Evolutionary conservation across 352 stramenopile species (phyloP).

Genomic region (Phytophthora quininea): DNA sequence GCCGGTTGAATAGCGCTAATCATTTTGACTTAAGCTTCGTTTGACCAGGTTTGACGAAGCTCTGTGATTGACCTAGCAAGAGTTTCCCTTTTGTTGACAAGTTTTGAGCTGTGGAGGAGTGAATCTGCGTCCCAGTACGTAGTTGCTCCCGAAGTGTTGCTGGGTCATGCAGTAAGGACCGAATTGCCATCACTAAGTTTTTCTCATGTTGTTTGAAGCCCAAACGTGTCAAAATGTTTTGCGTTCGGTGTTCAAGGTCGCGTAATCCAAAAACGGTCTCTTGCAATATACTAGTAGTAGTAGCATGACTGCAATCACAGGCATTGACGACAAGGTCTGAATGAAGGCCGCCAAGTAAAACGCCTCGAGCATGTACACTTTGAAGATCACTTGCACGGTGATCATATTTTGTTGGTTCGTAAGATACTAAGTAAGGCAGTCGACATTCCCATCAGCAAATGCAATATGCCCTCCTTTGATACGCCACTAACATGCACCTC

Average conservation of each 20-base stretch:
- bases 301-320: neutral
- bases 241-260: neutral
- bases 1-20: neutral
- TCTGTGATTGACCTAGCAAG: neutral
- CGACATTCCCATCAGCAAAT: no score
- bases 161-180: neutral
- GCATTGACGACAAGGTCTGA: conserved; percentile 7
- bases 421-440: no score
- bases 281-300: no score
- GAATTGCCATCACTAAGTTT: neutral
- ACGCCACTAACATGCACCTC: no score
- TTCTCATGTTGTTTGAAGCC: neutral
- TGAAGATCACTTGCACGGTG: conserved; percentile 1
- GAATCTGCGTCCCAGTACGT: neutral
- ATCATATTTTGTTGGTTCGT: neutral
- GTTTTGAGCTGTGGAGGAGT: neutral
- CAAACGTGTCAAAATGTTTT: neutral
- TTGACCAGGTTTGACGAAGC: neutral
- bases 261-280: neutral
- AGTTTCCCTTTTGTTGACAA: neutral
- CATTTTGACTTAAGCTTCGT: neutral
- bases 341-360: conserved; percentile 20
- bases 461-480: no score
- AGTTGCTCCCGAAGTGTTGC: neutral
- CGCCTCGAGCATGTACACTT: neutral